Evolutionary conservation across 2,329 filamentous ascomycete genomes (phyloP), one percentile per base, ranked within the genome.

Genomic region (Ascochyta pisi): DNA sequence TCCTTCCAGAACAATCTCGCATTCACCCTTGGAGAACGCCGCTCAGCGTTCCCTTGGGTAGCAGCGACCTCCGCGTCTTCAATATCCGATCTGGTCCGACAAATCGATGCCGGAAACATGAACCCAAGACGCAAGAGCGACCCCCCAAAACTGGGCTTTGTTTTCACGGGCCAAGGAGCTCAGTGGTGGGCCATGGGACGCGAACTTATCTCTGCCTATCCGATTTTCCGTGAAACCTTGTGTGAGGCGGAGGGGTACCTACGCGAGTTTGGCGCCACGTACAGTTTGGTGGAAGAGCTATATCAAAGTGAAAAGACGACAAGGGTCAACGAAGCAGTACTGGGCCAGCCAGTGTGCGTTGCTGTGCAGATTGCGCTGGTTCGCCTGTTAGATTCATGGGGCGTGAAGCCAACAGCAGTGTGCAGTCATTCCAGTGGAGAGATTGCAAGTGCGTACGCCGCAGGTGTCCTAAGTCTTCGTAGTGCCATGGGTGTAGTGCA

Each of bases 131-230:
- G 29, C 10, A 31, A 12, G 29, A 19, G 35, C 6, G 43, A 43
- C 16, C 16, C 15, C 1, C 27, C 22, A 13, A 27, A 24, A 31
- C 26, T 50, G 7, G 41, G 46, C 9, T 49, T 56, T 27, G 27
- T 76, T 16, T 76, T 76, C 56, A 76, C 73, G 1, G 73, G 73
- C 1, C 74, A 76, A 55, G 73, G 73, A 15, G 71, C 71, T 3
- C 73, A 76, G 49, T 75, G 64, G 62, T 49, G 42, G 26, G 53
- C 26, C 9, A 57, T 57, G 53, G 53, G 53, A 3, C 33, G 43
- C 12, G 44, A 55, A 27, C 40, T 54, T 4, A 41, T 54, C 12
- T 34, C 19, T 26, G 16, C 16, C 27, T 54, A 51, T 15, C 50
- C 61, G 13, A 24, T 59, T 16, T 61, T 54, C 38, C 58, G 24